Evolutionary conservation across 352 stramenopile species (phyloP).

Genomic region (Phytophthora citricola): DNA sequence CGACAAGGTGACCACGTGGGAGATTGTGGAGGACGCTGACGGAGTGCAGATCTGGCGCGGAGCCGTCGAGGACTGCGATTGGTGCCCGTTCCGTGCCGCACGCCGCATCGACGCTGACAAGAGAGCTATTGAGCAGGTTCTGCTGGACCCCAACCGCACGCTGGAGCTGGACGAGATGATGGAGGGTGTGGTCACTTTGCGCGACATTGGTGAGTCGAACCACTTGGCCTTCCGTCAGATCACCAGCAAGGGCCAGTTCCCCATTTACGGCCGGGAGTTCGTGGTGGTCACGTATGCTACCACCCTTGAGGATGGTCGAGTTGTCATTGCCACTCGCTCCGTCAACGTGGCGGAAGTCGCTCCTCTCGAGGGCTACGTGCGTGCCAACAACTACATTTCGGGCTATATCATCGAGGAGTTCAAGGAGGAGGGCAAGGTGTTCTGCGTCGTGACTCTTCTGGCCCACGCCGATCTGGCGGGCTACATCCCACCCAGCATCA

Average conservation of each 20-base stretch:
- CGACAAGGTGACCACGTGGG: constrained; percentile 77
- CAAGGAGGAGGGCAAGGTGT: constrained; percentile 52
- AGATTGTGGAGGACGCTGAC: constrained; percentile 63
- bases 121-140: constrained; percentile 53
- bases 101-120: constrained; percentile 65
- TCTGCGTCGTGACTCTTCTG: constrained; percentile 78
- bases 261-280: constrained; percentile 77
- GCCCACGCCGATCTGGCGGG: constrained; percentile 79
- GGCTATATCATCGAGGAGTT: constrained; percentile 81
- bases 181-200: constrained; percentile 64
- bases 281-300: constrained; percentile 70
- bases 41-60: constrained; percentile 68
- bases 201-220: constrained; percentile 58
- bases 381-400: constrained; percentile 71
- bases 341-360: constrained; percentile 55
- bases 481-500: constrained; percentile 80
- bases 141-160: constrained; percentile 69
- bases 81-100: constrained; percentile 74
- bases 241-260: constrained; percentile 82
- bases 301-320: constrained; percentile 55
- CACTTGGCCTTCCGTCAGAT: constrained; percentile 74
- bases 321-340: constrained; percentile 75
- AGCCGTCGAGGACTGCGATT: constrained; percentile 64
- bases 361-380: constrained; percentile 67
- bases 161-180: constrained; percentile 87